Evolutionary conservation across 148 eudicot species (phyloP), one percentile per base, ranked within the genome.

Genomic region (Vaccinium vitisidaea): DNA sequence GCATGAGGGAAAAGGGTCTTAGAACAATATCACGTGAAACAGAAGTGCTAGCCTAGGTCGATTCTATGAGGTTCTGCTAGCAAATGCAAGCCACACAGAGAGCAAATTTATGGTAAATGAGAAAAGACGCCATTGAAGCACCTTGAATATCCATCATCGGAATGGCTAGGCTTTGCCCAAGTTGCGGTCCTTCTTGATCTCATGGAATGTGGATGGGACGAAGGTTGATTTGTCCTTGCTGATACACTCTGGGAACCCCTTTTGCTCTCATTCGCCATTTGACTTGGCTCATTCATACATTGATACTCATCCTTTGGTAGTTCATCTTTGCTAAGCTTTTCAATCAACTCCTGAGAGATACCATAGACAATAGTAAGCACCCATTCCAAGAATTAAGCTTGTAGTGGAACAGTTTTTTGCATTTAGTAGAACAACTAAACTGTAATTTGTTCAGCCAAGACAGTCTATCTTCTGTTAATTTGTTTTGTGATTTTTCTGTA

Each of bases 141-240:
- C 99, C 97, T 90, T 80, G 91, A 88, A 86, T 86, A 87, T 84
- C 99, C 99, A 56, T 97, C 99, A 79, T 93, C 99, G 87, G 98
- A 94, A 80, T 83, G 84, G 74, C 89, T 93, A 76, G 94, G 89
- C 56, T 87, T 88, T 43, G 98, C 99, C 98, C 98, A 97, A 10
- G 93, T 93, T 53, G 99, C 93, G 27, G 99, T 97, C 86, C 99
- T 87, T 81, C 96, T 91, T 81, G 99, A 97, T 89, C 99, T 92
- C 93, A 94, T 87, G 76, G 99, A 97, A 85, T 89, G 92, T 71
- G 99, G 95, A 84, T 98, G 94, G 80, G 84, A 89, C 75, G 84
- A 81, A 77, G 91, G 15, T 83, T 86, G 82, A 77, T 84, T 81
- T 75, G 90, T 70, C 83, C 84, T 88, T 77, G 52, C 80, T 46